Conservation (phyloP, 176 grass and related monocot species). For the Bromus sterilis region DNA sequence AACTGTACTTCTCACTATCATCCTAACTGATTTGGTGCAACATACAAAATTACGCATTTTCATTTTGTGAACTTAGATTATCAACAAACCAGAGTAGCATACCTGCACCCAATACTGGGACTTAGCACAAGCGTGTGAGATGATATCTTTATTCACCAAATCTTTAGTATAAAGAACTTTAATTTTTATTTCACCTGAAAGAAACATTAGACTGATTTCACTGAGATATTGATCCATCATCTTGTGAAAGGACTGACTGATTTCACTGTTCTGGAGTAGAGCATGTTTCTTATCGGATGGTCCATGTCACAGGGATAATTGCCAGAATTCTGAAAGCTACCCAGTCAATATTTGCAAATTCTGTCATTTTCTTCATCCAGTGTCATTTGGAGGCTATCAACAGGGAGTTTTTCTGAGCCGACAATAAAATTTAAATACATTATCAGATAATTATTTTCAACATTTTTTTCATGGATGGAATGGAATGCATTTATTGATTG, state of each 20-base stretch:
- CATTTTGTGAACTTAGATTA: constrained; percentile 2
- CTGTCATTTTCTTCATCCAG: neutral
- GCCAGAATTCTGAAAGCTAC: neutral
- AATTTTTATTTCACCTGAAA: neutral
- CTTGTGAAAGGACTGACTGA: neutral
- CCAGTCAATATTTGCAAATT: neutral
- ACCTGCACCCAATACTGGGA: neutral
- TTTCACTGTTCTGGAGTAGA: neutral
- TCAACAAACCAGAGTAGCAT: neutral
- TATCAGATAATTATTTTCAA: neutral
- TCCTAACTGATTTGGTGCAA: constrained; percentile 3
- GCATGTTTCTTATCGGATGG: neutral
- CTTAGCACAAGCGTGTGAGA: neutral
- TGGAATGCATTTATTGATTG: neutral
- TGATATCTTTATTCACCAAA: neutral
- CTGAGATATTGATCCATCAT: neutral
- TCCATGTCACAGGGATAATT: neutral
- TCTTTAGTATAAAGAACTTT: constrained; percentile 1
- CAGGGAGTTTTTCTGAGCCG: neutral
- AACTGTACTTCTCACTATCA: constrained; percentile 11
- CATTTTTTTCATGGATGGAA: neutral
- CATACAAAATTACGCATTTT: neutral
- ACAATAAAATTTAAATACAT: neutral
- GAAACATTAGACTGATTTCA: neutral
- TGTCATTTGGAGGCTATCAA: neutral